Evolutionary conservation across 768 basidiomycete genomes (phyloP), one percentile per base, ranked within the genome.

Genomic region (Tubosaeta sp.): DNA sequence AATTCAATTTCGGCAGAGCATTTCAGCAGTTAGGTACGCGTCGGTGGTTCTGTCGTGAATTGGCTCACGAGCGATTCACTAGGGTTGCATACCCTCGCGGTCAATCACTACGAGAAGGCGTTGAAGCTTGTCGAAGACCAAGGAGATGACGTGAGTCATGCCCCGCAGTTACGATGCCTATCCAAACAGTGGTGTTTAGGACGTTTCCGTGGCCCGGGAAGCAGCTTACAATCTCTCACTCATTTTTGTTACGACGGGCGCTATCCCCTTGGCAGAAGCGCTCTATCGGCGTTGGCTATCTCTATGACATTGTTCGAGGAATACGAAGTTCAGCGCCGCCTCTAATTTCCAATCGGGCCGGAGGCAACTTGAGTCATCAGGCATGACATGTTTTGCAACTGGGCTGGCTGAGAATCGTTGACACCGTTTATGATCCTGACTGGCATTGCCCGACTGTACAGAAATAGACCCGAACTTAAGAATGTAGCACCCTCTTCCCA

Each of bases 1-100:
- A 99, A 52, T 97, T 81, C 66, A 99, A 99, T 67, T 90, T 95
- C 63, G 95, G 87, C 0, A 77, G 95, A 43, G 82, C 84, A 1
- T 98, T 97, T 65, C 95, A 98, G 64, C 89, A 94, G 53, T 74
- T 97, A n/a, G 90, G 93, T 92, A 55, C 50, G 79, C 60, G 6
- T 49, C 19, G 12, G 1, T 33, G 14, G 5, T 35, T 12, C n/a
- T 25, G 10, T 43, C 12, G 14, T 8, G 27, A 39, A n/a, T 17
- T 32, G 16, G 43, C 31, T 52, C 49, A 54, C 39, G 42, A 4
- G 46, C 35, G 33, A 45, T 19, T 37, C 19, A 27, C 16, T 58
- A 95, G 95, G 91, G 5, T 68, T 97, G 12, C 79, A 85, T 50
- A 81, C 88, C 5, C 81, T 91, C 59, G 95, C 95, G 0, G 83